Base-by-base conservation (phyloP, 1,284 basidiomycete genomes). In the Pseudozyma pruni region DNA sequence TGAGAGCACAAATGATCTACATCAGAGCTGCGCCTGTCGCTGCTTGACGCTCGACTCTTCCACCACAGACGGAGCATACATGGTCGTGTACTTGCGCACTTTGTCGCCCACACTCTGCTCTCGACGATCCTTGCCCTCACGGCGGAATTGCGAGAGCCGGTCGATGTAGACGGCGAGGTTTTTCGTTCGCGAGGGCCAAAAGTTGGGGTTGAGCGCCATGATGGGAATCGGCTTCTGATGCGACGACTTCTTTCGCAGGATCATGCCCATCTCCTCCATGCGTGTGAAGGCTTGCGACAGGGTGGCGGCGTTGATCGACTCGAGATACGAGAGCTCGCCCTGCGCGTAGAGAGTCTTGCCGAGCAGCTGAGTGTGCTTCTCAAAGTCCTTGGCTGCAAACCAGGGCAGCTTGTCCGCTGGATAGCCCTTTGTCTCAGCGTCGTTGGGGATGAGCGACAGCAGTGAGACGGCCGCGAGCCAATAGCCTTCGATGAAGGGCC, bases 381-480 rank as follows among this genome's bases (percentile, higher is more conserved):
- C 78, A 61, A 83, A 82, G 32, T 79, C 72, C 46, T 82, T 82
- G 50, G 80, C 74, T 2, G 74, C 68, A 37, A 70, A 80, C 83
- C 83, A 83, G 1, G 78, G 75, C 25, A 83, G 66, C 23, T 60
- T 61, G 17, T 40, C 34, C 10, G 51, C 51, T 3, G 68, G 67
- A 17, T 61, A 55, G 22, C 53, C 61, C 20, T 66, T 27, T 5
- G 31, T 37, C 17, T 58, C 56, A n/a, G 67, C 42, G 3, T 22
- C 60, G 16, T 44, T 29, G 10, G 74, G 73, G 4, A 82, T 75
- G 10, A 83, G 76, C 11, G 78, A 74, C 33, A 83, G 76, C 2
- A 83, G 70, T 9, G 80, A 77, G 23, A 83, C 77, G 6, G 81
- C 79, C 4, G 80, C 81, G 8, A 83, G 76, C 83, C 83, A 83